Evolutionary conservation across 768 basidiomycete species (phyloP), one percentile per base, ranked within the genome.

Genomic region (Mycena haematopus): DNA sequence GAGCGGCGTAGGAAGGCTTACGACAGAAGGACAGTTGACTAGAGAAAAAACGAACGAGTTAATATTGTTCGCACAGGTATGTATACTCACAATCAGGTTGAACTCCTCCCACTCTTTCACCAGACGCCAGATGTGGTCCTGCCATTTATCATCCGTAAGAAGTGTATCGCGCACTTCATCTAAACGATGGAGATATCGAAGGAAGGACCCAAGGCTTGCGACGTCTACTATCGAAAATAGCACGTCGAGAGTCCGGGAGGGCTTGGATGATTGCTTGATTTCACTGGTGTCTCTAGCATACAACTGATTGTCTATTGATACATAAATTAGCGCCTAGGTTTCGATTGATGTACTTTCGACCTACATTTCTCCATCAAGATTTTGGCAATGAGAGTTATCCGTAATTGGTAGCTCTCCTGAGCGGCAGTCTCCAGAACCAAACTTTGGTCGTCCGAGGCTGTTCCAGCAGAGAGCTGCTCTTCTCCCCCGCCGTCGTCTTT

Each of bases 41-140:
- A 31, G 21, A 1, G 17, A 36, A 31, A 10, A 11, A 49, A 17
- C 1, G 7, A n/a, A 17, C 19, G 7, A 19, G 17, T 19, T n/a
- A 8, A 8, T 19, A 9, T 8, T 42, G 7, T 7, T n/a, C 1
- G 13, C 5, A 56, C 6, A 42, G n/a, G 10, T 2, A n/a, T 24
- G 25, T 19, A 14, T 11, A 19, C 59, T 47, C 35, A 60, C 59
- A 31, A 60, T 60, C 6, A 60, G 52, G 24, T 60, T 60, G 35
- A 60, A 60, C 6, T 54, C 59, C 25, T 60, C 59, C 59, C 59
- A 60, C 35, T 60, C 59, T 38, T 53, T 60, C 21, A 60, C 52
- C 42, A 60, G 22, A 46, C 59, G 51, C 31, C 35, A 22, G 7
- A 60, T 60, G 27, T 60, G 59, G 52, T 54, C 52, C 2, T 52